Evolutionary conservation across 805 yeast species (phyloP).

Genomic region (Metschnikowia gelsemii): DNA sequence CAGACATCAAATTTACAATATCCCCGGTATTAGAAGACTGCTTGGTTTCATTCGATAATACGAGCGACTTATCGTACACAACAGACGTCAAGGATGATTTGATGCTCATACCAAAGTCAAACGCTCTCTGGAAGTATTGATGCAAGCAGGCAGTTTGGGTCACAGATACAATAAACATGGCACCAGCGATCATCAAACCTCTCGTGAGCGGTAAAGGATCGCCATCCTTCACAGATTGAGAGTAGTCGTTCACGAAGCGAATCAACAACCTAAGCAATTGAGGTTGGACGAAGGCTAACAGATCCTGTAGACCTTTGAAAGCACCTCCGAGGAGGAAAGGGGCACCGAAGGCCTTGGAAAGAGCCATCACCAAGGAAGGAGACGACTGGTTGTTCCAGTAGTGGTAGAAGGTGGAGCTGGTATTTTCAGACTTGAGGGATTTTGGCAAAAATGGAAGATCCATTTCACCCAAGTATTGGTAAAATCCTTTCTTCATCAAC

Average conservation of each 20-base stretch:
- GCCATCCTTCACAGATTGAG: constrained; percentile 34
- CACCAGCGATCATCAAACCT: constrained; percentile 72
- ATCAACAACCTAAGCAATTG: constrained; percentile 32
- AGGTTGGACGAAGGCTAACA: constrained; percentile 48
- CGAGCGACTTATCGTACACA: constrained; percentile 66
- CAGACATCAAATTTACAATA: constrained; percentile 91
- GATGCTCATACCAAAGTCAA: constrained; percentile 74
- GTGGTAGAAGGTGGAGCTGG: constrained; percentile 49
- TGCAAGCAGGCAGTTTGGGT: constrained; percentile 75
- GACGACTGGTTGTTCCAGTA: constrained; percentile 61
- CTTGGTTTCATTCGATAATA: constrained; percentile 68
- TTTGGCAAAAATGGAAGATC: constrained; percentile 83
- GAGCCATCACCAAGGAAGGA: constrained; percentile 59
- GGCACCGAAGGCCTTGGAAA: constrained; percentile 70
- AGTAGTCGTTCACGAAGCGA: constrained; percentile 40
- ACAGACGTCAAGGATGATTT: constrained; percentile 67
- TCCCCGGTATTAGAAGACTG: constrained; percentile 82
- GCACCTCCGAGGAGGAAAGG: constrained; percentile 69
- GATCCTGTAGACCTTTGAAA: constrained; percentile 73
- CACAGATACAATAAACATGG: constrained; percentile 76
- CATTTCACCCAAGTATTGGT: constrained; percentile 49
- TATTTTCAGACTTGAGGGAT: constrained; percentile 54
- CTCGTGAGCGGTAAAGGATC: constrained; percentile 59
- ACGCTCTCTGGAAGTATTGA: constrained; percentile 73
- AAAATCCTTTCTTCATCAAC: constrained; percentile 75